phyloP scores from a whole-genome alignment of 2,329 filamentous ascomycete species.

The Elsinoe necatrix region DNA sequence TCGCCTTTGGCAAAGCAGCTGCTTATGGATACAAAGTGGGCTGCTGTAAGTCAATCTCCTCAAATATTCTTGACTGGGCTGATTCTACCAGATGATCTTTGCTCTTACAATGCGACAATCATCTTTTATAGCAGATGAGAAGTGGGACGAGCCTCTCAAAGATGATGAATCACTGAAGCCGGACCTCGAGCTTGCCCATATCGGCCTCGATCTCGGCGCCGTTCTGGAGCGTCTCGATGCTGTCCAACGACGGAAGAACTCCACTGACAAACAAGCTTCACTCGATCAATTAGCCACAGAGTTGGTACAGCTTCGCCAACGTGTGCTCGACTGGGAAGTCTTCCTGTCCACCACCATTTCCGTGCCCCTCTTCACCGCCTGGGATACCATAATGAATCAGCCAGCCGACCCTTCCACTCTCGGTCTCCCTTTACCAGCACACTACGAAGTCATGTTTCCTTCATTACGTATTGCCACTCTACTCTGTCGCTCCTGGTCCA shows the following conservation, averaged over 20 bases:
- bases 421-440: background rate
- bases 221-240: background rate
- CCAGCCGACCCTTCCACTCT: conserved; percentile 7
- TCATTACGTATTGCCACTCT: conserved; percentile 10
- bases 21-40: conserved; percentile 5
- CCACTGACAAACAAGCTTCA: background rate
- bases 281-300: background rate
- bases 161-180: background rate
- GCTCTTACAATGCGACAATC: conserved; percentile 1
- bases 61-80: background rate
- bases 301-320: background rate
- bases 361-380: background rate
- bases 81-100: conserved; percentile 3
- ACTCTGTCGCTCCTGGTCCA: conserved; percentile 18
- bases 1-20: background rate
- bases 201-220: background rate
- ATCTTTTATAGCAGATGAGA: background rate
- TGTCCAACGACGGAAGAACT: background rate
- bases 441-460: conserved; percentile 8
- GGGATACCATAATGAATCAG: background rate
- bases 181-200: conserved; percentile 1
- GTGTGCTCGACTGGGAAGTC: conserved; percentile 1
- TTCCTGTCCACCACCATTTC: background rate
- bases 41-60: background rate
- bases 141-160: conserved; percentile 1